A percentile compares a stretch with the other conserved stretches of the same genome.
phyloP scores from a whole-genome alignment of 306 rosid species.

The Cucurbita moschata region DNA sequence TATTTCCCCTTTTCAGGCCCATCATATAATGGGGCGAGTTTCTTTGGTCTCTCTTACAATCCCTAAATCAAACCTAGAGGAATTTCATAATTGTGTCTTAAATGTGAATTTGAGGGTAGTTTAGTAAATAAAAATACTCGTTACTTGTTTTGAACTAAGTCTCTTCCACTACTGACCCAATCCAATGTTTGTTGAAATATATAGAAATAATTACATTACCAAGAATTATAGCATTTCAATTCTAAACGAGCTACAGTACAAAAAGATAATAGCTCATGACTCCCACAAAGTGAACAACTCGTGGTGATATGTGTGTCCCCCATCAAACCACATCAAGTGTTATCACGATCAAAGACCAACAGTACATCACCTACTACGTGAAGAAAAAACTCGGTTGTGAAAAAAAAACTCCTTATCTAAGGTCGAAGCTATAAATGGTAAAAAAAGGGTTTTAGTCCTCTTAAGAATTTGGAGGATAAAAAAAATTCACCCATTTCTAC shows the following conservation, averaged over 20 bases:
- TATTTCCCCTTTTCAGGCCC: neutral
- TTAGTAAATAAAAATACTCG: too few species aligned
- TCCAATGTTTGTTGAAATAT: neutral
- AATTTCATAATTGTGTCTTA: neutral
- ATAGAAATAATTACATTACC: neutral
- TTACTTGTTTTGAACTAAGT: too few species aligned
- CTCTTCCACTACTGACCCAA: neutral
- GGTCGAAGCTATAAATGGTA: too few species aligned
- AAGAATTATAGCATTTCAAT: constrained; percentile 19
- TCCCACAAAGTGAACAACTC: neutral
- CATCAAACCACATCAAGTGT: too few species aligned
- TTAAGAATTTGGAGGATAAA: too few species aligned
- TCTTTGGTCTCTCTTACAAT: neutral
- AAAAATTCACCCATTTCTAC: too few species aligned
- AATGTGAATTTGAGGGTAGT: neutral
- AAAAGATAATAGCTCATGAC: neutral
- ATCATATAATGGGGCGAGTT: neutral
- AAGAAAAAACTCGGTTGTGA: too few species aligned
- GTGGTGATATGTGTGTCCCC: neutral
- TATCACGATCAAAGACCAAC: too few species aligned
- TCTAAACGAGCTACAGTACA: neutral
- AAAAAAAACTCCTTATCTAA: neutral
- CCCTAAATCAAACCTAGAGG: neutral
- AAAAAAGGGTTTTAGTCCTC: too few species aligned
- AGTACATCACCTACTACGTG: too few species aligned